Base-by-base conservation (phyloP, 2,329 filamentous ascomycete genomes). In the Pseudogymnoascus sp. region DNA sequence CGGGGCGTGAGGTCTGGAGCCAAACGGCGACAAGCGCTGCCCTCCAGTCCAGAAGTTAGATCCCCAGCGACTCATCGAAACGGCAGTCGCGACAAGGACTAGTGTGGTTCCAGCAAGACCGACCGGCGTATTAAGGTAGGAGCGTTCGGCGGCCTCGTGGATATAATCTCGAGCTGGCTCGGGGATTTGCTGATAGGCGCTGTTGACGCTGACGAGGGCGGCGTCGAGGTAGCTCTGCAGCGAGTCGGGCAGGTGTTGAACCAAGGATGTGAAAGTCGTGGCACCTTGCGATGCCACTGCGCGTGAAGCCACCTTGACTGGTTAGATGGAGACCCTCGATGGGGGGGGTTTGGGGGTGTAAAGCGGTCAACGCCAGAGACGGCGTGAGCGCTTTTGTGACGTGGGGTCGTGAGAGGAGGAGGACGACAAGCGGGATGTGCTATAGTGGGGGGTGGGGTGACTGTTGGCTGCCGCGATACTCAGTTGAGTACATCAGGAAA, bases 211-310 rank as follows among this genome's bases (percentile, higher is more conserved):
- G 66, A 74, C 71, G 67, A 83, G 68, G 63, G 80, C 80, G 64
- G 76, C 78, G 73, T 83, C 80, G 70, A 87, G 73, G 74, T 84
- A 84, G 60, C 74, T 74, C 69, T 82, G 80, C 64, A 83, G 68
- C 64, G 77, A 72, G 63, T 73, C 66, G 78, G 72, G 71, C 80
- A 80, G 70, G 79, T 80, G 73, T 82, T 78, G 76, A 82, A 84
- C 77, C 81, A 81, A 72, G 84, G 75, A 71, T 35, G 30, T 72
- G 74, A 67, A 76, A 72, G 77, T 70, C 64, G 74, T 72, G 77
- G 82, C 84, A 84, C 83, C 83, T 75, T 81, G 79, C 72, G 83
- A 84, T 82, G 82, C 84, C 82, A 80, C 78, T 72, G 67, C 64
- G 65, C 62, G 67, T 68, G 69, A 71, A 72, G 70, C 71, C 71